These are phyloP conservation scores for Blyttiomyces sp. DNA, from an alignment of 371 early-diverging fungal species.

Conservation along the genomic window DNA sequence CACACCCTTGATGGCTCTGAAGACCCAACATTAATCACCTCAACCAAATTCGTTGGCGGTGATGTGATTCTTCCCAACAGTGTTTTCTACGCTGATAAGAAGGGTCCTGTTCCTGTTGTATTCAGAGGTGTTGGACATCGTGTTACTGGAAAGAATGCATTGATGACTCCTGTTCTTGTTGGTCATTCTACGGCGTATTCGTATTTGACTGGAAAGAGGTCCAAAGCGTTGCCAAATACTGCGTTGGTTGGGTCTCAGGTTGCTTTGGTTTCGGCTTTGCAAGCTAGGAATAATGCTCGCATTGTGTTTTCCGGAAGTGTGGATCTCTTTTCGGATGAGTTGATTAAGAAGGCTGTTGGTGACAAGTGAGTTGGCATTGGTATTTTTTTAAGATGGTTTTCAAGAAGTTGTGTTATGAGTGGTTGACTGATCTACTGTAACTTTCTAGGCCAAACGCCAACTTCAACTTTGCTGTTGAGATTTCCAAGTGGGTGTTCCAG, in stretches of 20 bases:
- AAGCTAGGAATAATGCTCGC: constrained; percentile 86
- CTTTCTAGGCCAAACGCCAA: constrained; percentile 54
- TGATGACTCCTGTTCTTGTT: constrained; percentile 65
- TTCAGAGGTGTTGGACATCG: constrained; percentile 77
- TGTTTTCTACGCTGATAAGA: constrained; percentile 1
- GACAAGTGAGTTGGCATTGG: constrained; percentile 26
- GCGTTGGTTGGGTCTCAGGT: constrained; percentile 53
- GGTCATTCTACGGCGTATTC: constrained; percentile 62
- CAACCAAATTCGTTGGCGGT: constrained; percentile 18
- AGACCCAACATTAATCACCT: constrained; percentile 43
- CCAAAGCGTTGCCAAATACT: constrained; percentile 11
- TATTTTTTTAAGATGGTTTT: neutral
- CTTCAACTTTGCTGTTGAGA: constrained; percentile 61
- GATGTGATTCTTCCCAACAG: neutral
- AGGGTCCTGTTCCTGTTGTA: constrained; percentile 50
- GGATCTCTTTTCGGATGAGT: constrained; percentile 75
- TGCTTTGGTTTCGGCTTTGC: constrained; percentile 74
- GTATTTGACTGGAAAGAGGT: constrained; percentile 16
- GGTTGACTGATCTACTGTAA: neutral
- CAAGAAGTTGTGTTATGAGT: neutral
- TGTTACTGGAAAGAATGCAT: constrained; percentile 49
- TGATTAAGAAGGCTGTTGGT: constrained; percentile 20
- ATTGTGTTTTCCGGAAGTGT: constrained; percentile 79
- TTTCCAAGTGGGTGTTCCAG: constrained; percentile 88
- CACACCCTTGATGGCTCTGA: constrained; percentile 44